Base-by-base conservation (phyloP, 1,139 yeast genomes). In the Hansenula lynferdii region DNA sequence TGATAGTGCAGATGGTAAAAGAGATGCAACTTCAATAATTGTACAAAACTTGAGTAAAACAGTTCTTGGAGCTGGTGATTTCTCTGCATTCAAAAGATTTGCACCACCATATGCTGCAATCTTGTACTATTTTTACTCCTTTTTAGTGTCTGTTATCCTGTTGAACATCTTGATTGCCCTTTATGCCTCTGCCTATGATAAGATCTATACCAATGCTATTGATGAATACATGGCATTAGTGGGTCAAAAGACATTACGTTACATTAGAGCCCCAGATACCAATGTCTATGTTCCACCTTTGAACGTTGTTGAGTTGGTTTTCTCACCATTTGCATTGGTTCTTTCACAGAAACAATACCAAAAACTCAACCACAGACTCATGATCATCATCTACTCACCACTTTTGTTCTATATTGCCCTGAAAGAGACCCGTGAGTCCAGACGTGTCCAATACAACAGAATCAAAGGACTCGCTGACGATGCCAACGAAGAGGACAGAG, bases 201-300 rank as follows among this genome's bases (percentile, higher is more conserved):
- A 78, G 42, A 86, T 87, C 47, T 84, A 82, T 41, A 94, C 77
- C 38, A 85, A 86, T 63, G 89, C 95, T 2, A 78, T 80, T 22
- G 85, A 83, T 54, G 95, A 87, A 58, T 87, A 83, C 58, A 74
- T 86, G 67, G 95, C 95, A 0, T 72, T 86, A 40, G 85, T 85
- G 48, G 86, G 96, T 5, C 85, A 84, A 48, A 85, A 86, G 65
- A 86, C 95, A 0, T 71, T 87, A 49, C 70, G 90, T 44, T 87
- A 84, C 55, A 78, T 86, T 39, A 73, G 96, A 49, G 95, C 96
- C 0, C 96, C 96, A 0, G 96, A 87, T 62, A 81, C 79, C 42
- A 80, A 84, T 53, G 85, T 86, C 33, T 87, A 79, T 56, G 90
- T 86, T 23, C 94, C 96, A 6, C 96, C 96, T 8, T 70, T 86